phyloP scores from a whole-genome alignment of 2,329 filamentous ascomycete genomes.

The Penicillium sclerotiorum region DNA sequence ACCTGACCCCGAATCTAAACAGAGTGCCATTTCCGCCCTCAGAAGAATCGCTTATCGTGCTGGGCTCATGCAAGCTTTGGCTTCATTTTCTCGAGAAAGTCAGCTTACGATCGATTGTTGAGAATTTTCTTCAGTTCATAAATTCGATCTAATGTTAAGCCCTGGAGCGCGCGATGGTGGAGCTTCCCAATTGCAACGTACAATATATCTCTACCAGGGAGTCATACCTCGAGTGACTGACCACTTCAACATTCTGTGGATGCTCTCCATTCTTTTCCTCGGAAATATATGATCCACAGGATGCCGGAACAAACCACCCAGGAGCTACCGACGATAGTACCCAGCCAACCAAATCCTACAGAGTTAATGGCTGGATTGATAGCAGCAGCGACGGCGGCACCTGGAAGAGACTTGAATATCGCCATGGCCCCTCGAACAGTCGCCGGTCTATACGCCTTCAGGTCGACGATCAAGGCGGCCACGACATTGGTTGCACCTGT shows the following conservation, averaged over 20 bases:
- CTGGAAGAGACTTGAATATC: background rate
- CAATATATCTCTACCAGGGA: too few relatives aligned
- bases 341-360: conserved; percentile 5
- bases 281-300: background rate
- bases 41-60: background rate
- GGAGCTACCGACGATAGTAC: background rate
- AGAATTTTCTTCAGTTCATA: too few relatives aligned
- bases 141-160: too few relatives aligned
- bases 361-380: conserved; percentile 1
- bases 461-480: background rate
- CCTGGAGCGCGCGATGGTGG: too few relatives aligned
- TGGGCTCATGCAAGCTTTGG: background rate
- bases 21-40: background rate
- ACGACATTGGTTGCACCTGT: background rate
- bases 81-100: background rate
- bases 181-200: too few relatives aligned
- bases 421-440: background rate
- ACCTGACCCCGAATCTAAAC: background rate
- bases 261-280: background rate
- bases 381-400: background rate
- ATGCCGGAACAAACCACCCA: background rate
- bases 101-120: too few relatives aligned
- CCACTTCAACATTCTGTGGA: too few relatives aligned
- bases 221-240: too few relatives aligned
- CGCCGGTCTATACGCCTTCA: background rate